Evolutionary conservation across 495 filamentous ascomycete species (phyloP).

Genomic region (Podospora pseudocomata): DNA sequence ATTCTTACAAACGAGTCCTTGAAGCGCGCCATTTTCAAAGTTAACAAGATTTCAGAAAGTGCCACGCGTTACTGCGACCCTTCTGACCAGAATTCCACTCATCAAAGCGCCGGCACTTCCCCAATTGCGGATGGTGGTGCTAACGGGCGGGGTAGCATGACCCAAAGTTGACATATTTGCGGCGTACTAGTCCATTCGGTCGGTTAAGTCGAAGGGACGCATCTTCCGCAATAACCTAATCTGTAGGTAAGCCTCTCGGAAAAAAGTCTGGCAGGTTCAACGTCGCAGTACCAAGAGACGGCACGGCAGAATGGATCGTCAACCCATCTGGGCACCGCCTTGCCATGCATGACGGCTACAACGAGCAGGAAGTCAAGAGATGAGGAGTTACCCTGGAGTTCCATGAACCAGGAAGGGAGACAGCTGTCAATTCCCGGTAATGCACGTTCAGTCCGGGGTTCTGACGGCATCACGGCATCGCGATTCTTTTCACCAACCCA

Average conservation of each 20-base stretch:
- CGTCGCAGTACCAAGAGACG: neutral
- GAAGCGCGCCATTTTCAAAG: neutral
- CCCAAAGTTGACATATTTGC: neutral
- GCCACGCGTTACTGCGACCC: neutral
- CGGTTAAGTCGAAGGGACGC: neutral
- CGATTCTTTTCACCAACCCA: neutral
- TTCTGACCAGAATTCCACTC: neutral
- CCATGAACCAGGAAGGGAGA: neutral
- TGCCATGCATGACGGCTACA: neutral
- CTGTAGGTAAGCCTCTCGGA: neutral
- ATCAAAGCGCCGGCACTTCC: neutral
- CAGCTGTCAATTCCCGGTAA: neutral
- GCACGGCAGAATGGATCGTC: constrained; percentile 1
- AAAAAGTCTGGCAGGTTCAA: neutral
- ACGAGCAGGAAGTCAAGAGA: neutral
- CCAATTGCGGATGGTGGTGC: neutral
- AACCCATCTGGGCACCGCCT: constrained; percentile 1
- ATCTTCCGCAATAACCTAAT: constrained; percentile 3
- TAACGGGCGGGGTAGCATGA: constrained; percentile 2
- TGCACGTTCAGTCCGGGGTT: neutral
- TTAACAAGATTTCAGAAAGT: neutral
- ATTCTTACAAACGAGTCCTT: constrained; percentile 3
- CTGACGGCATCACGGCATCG: neutral
- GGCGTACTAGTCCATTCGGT: neutral
- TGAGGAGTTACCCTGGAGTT: constrained; percentile 1